phyloP scores from a whole-genome alignment of 495 filamentous ascomycete genomes.

The Penicillium diatomitis region DNA sequence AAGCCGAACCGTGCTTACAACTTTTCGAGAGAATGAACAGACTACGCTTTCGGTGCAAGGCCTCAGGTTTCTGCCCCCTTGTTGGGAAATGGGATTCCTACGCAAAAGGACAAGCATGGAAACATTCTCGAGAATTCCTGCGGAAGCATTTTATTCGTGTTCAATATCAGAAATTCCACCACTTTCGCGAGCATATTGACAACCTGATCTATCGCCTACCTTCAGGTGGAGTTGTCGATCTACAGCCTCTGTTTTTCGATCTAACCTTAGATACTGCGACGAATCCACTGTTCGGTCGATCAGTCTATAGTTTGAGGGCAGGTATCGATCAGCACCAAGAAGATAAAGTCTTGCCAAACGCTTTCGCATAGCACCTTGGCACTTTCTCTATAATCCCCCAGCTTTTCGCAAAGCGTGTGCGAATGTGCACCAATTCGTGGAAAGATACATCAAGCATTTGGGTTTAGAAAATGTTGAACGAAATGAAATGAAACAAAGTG shows the following conservation, averaged over 20 bases:
- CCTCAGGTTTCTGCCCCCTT: conserved; percentile 22
- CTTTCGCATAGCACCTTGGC: conserved; percentile 19
- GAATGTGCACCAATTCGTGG: no score
- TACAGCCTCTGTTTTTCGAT: conserved; percentile 43
- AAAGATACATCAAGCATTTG: no score
- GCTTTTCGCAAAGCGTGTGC: no score
- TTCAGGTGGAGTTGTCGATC: conserved; percentile 23
- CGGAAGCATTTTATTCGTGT: conserved; percentile 13
- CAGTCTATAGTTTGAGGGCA: no score
- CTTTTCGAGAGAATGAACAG: no score
- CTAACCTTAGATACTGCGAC: conserved; percentile 43
- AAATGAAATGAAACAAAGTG: conserved; percentile 5
- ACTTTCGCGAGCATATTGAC: conserved; percentile 12
- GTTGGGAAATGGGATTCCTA: conserved; percentile 47
- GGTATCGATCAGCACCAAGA: no score
- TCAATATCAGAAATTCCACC: background rate
- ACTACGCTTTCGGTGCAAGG: no score
- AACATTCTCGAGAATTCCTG: conserved; percentile 41
- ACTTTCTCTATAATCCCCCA: conserved; percentile 21
- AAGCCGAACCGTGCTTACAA: no score
- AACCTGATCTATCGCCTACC: conserved; percentile 18
- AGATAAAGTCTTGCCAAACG: conserved; percentile 38
- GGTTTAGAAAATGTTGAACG: background rate
- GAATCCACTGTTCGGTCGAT: conserved; percentile 38
- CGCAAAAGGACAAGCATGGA: conserved; percentile 43